Conservation (phyloP, 495 filamentous ascomycete genomes). For the Amniculicola lignicola region DNA sequence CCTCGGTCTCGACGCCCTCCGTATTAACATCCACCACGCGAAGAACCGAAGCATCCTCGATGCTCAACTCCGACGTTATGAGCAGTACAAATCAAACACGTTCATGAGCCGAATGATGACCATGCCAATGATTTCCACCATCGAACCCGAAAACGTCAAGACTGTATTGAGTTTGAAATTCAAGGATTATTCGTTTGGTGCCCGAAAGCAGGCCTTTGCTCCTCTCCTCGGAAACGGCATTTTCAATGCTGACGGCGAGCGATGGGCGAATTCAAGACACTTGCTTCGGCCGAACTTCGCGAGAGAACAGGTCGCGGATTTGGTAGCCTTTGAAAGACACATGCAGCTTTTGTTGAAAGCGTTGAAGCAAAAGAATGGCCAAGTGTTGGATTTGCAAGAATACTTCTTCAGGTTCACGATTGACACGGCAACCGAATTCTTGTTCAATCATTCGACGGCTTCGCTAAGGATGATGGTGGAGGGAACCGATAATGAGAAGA, state of each 20-base stretch:
- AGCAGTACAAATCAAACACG: constrained; percentile 27
- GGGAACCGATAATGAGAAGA: background rate
- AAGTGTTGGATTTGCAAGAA: constrained; percentile 59
- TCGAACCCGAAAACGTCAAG: constrained; percentile 64
- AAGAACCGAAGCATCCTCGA: constrained; percentile 33
- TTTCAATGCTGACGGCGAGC: constrained; percentile 63
- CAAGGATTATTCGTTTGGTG: constrained; percentile 58
- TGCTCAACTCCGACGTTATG: constrained; percentile 24
- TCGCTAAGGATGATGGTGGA: constrained; percentile 35
- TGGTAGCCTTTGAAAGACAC: constrained; percentile 60
- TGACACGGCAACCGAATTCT: constrained; percentile 69
- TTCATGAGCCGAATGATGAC: constrained; percentile 20
- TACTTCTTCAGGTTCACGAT: constrained; percentile 66
- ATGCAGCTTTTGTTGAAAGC: constrained; percentile 49
- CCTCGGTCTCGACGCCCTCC: constrained; percentile 37
- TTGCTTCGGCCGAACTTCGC: constrained; percentile 64
- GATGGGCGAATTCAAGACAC: constrained; percentile 63
- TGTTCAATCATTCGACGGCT: constrained; percentile 60
- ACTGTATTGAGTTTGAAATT: constrained; percentile 58
- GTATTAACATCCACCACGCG: constrained; percentile 21
- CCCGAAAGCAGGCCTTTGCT: constrained; percentile 47
- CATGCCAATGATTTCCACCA: constrained; percentile 45
- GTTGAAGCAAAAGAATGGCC: constrained; percentile 50
- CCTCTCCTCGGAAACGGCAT: constrained; percentile 66
- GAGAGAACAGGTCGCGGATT: constrained; percentile 57